Conservation (phyloP, 495 filamentous ascomycete genomes). For the Neurospora tetrasperma region DNA sequence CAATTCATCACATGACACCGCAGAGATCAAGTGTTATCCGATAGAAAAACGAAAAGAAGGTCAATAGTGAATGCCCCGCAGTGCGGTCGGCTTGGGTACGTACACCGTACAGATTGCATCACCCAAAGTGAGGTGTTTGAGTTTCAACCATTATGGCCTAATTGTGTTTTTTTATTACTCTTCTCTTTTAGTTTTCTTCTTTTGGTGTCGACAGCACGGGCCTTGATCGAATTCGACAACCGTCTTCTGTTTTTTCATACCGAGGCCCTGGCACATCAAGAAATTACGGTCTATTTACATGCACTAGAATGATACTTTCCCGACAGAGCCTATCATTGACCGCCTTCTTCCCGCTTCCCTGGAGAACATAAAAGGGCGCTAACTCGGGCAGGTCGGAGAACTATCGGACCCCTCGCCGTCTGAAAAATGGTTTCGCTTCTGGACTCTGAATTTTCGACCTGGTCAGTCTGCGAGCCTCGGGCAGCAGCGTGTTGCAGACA, state of each 20-base stretch:
- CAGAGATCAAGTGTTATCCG: background rate
- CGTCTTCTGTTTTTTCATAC: background rate
- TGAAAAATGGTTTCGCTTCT: background rate
- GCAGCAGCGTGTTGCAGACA: background rate
- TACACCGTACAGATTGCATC: background rate
- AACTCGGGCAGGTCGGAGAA: background rate
- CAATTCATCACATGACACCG: background rate
- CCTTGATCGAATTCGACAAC: background rate
- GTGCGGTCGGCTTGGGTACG: background rate
- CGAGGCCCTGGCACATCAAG: background rate
- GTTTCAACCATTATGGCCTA: background rate
- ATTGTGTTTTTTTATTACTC: background rate
- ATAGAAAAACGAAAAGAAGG: background rate
- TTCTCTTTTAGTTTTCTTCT: background rate
- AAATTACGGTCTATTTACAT: background rate
- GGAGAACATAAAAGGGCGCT: background rate
- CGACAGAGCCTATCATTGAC: background rate
- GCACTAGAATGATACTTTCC: background rate
- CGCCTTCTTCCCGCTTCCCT: background rate
- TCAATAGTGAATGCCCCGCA: background rate
- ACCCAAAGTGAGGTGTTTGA: background rate
- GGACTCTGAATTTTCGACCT: background rate
- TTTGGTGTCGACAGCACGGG: background rate
- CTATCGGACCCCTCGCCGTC: background rate
- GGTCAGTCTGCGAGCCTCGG: background rate